Evolutionary conservation across 257 asterid species (phyloP).

Genomic region (Solanum medicagineum): DNA sequence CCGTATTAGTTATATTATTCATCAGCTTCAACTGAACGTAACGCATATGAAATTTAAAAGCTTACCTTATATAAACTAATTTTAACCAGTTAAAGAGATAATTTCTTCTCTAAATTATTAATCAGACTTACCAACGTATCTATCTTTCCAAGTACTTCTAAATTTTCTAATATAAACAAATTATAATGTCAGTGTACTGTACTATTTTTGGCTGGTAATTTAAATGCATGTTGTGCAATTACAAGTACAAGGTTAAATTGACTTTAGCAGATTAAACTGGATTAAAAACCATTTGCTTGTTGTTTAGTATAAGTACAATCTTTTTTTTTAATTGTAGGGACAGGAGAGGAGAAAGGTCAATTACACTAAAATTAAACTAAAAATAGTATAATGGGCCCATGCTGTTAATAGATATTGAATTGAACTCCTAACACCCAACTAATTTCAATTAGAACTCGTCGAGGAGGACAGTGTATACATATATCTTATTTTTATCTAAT

Average conservation of each 20-base stretch:
- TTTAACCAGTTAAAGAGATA: background rate
- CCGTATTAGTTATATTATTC: too few relatives aligned
- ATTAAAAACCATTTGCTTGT: background rate
- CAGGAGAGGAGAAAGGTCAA: background rate
- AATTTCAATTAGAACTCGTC: background rate
- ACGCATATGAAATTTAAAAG: too few relatives aligned
- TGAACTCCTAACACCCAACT: conserved; percentile 1
- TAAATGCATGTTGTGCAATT: background rate
- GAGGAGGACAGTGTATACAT: background rate
- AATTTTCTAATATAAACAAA: background rate
- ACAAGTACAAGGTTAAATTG: background rate
- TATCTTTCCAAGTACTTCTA: background rate
- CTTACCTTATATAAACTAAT: too few relatives aligned
- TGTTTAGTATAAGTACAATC: background rate
- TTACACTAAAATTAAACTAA: background rate
- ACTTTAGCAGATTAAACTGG: background rate
- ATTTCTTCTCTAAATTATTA: background rate
- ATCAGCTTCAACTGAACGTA: too few relatives aligned
- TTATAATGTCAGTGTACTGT: background rate
- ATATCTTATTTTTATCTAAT: fast-evolving
- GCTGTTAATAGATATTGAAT: background rate
- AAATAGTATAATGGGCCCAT: conserved; percentile 4
- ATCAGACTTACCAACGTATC: background rate
- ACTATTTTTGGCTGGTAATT: background rate
- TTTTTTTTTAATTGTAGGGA: background rate